A percentile compares a stretch with the other conserved stretches of the same genome.
phyloP scores from a whole-genome alignment of 208 protist genomes.

The Trypanosoma mega region DNA sequence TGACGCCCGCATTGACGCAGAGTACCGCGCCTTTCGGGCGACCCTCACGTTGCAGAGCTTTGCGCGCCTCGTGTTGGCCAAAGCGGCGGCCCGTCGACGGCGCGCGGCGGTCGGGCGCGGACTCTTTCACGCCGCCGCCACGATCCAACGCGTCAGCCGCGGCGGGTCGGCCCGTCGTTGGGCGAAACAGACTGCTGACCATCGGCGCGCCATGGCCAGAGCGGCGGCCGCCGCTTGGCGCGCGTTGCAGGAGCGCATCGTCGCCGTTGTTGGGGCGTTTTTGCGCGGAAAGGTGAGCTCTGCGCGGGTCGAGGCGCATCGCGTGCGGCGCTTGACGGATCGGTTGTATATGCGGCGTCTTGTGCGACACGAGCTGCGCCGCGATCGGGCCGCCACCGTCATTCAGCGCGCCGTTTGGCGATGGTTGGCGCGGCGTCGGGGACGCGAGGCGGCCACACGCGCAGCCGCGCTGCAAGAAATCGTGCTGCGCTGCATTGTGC shows the following conservation, averaged over 20 bases:
- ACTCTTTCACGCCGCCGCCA: constrained; percentile 37
- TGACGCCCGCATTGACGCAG: constrained; percentile 39
- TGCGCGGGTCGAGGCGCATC: background rate
- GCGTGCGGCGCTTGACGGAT: constrained; percentile 31
- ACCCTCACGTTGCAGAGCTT: constrained; percentile 47
- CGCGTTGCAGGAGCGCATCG: constrained; percentile 7
- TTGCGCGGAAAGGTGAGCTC: constrained; percentile 14
- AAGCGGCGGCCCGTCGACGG: constrained; percentile 29
- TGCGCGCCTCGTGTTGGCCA: constrained; percentile 44
- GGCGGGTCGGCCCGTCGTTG: constrained; percentile 29
- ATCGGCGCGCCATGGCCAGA: too few species aligned
- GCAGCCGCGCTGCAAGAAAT: constrained; percentile 15
- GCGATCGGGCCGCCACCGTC: constrained; percentile 39
- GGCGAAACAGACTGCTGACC: too few species aligned
- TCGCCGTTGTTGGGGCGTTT: constrained; percentile 5
- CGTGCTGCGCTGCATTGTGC: constrained; percentile 18
- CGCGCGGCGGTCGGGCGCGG: constrained; percentile 46
- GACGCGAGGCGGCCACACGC: constrained; percentile 23
- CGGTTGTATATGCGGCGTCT: constrained; percentile 32
- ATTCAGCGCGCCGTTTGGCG: constrained; percentile 47
- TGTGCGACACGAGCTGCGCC: constrained; percentile 33
- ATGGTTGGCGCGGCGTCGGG: constrained; percentile 18
- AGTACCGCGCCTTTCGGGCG: constrained; percentile 32
- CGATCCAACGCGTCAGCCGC: constrained; percentile 41
- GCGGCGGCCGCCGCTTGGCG: too few species aligned